phyloP scores from a whole-genome alignment of 2,329 filamentous ascomycete genomes.

The Calonectria pseudoreteaudii region DNA sequence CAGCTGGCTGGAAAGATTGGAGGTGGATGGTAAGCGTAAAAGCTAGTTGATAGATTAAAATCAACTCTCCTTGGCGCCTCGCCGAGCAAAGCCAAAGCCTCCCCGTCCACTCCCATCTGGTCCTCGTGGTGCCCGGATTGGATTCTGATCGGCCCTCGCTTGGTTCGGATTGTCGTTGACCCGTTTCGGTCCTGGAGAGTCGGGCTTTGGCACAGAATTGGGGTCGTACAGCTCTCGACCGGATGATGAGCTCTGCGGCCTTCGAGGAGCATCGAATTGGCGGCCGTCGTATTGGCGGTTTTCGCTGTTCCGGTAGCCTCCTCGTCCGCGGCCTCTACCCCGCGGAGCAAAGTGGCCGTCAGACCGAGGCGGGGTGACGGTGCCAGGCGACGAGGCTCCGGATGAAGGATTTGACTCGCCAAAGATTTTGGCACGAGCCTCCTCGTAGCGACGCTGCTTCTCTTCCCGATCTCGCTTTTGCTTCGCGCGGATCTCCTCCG shows the following conservation, averaged over 20 bases:
- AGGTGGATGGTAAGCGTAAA: constrained; percentile 81
- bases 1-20: constrained; percentile 92
- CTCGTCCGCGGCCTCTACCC: constrained; percentile 60
- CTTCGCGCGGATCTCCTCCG: constrained; percentile 82
- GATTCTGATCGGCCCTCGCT: constrained; percentile 65
- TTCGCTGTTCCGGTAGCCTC: constrained; percentile 45
- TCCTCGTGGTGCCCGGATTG: constrained; percentile 80
- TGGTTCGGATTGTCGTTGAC: constrained; percentile 51
- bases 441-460: constrained; percentile 90
- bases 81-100: constrained; percentile 79
- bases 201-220: constrained; percentile 74
- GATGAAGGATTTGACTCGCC: constrained; percentile 70
- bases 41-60: constrained; percentile 43
- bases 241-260: constrained; percentile 41
- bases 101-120: constrained; percentile 82
- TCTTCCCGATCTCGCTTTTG: constrained; percentile 86
- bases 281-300: constrained; percentile 46
- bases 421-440: constrained; percentile 88
- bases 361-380: constrained; percentile 66
- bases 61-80: constrained; percentile 63
- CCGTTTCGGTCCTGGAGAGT: constrained; percentile 59
- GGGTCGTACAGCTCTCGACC: constrained; percentile 82
- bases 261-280: constrained; percentile 44
- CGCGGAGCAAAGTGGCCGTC: constrained; percentile 53
- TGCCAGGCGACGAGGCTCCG: constrained; percentile 72